phyloP scores from a whole-genome alignment of 345 rosid species.

The Eucalyptus cloeziana region DNA sequence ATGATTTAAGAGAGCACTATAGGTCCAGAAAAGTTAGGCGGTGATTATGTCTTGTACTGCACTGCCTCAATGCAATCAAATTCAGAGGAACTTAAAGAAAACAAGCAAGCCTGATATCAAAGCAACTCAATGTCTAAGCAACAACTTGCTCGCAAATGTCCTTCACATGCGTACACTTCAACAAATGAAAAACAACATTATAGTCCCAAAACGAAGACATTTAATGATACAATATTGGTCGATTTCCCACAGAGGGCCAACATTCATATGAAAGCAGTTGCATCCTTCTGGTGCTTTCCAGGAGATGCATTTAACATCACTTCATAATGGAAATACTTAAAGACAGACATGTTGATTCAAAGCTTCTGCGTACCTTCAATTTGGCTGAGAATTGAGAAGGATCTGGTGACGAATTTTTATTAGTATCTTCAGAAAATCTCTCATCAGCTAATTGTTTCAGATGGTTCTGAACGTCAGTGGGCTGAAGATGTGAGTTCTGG shows the following conservation, averaged over 20 bases:
- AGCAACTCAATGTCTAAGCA: not conserved
- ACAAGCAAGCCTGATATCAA: not conserved
- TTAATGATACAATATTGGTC: not conserved
- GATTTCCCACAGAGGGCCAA: not conserved
- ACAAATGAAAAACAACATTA: not conserved
- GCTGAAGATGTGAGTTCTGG: conserved; percentile 43
- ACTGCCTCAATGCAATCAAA: not conserved
- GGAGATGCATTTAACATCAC: not conserved
- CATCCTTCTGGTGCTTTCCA: not conserved
- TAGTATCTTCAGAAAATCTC: conserved; percentile 34
- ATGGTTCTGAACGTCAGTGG: conserved; percentile 49
- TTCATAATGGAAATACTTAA: not conserved
- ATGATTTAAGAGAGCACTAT: not conserved
- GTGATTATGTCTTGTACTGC: not conserved
- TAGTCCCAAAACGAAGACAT: not conserved
- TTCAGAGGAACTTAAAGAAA: not conserved
- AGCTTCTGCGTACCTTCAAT: conserved; percentile 21
- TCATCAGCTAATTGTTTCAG: conserved; percentile 56
- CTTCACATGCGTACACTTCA: not conserved
- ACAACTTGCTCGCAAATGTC: not conserved
- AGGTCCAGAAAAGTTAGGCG: not conserved
- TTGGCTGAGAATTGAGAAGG: conserved; percentile 11
- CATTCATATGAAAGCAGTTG: not conserved
- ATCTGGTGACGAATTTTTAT: not conserved
- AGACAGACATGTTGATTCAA: not conserved